phyloP scores from a whole-genome alignment of 192 early-diverging fungal species.

The Coemansia sp. region DNA sequence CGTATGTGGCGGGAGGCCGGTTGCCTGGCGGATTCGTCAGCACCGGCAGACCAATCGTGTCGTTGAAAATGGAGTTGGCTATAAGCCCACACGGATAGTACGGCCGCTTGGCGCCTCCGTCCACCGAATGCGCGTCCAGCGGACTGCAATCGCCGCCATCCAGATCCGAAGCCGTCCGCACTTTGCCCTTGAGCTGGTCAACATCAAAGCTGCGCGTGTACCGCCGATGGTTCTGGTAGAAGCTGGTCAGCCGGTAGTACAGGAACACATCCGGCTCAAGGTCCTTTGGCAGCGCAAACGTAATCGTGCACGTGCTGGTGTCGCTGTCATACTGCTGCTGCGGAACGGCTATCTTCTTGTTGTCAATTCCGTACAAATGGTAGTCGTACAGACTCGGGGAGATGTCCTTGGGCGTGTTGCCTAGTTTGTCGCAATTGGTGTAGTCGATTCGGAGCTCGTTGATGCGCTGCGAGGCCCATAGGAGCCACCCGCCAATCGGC shows the following conservation, averaged over 20 bases:
- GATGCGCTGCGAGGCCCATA: slow-evolving; percentile 85
- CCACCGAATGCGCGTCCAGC: slow-evolving; percentile 33
- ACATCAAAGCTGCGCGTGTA: slow-evolving; percentile 90
- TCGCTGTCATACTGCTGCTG: slow-evolving; percentile 56
- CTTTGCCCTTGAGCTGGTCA: slow-evolving; percentile 77
- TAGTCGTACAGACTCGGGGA: slow-evolving; percentile 28
- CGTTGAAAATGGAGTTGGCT: slow-evolving; percentile 97
- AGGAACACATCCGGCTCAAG: slow-evolving; percentile 82
- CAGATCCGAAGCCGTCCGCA: slow-evolving; percentile 41
- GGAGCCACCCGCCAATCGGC: slow-evolving; percentile 88
- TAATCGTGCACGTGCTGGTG: slow-evolving; percentile 67
- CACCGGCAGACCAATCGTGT: slow-evolving; percentile 62
- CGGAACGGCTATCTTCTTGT: slow-evolving; percentile 28
- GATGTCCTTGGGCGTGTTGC: slow-evolving; percentile 13
- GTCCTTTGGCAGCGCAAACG: slow-evolving; percentile 65
- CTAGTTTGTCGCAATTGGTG: slow-evolving; percentile 70
- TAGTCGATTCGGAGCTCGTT: slow-evolving; percentile 92
- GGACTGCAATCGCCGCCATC: slow-evolving; percentile 63
- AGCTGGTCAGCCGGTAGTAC: slow-evolving; percentile 96
- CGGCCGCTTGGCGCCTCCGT: slow-evolving; percentile 39
- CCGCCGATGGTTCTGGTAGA: slow-evolving; percentile 98
- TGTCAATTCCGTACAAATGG: slow-evolving; percentile 41
- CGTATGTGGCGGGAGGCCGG: slow-evolving; percentile 44
- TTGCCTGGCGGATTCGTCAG: slow-evolving; percentile 57
- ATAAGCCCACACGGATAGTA: slow-evolving; percentile 98